Conservation (phyloP, 306 rosid genomes). For the Sphenostylis stenocarpa region DNA sequence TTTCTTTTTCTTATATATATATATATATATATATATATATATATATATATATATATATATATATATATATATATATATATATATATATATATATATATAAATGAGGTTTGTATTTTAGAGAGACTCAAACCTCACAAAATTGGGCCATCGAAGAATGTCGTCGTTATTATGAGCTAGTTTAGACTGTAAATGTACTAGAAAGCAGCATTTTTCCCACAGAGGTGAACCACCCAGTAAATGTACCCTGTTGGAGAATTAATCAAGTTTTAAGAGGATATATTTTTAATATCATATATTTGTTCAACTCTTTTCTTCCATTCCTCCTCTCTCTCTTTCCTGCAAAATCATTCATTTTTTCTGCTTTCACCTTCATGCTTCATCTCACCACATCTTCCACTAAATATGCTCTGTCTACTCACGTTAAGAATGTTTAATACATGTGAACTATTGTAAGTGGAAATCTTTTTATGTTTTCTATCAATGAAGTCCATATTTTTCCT, state of each 20-base stretch:
- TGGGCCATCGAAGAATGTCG: slow-evolving; percentile 26
- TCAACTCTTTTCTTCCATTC: background rate
- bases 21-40: too few relatives aligned
- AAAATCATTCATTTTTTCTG: background rate
- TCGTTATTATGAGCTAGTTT: slow-evolving; percentile 29
- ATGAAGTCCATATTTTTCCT: too few relatives aligned
- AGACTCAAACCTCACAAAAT: slow-evolving; percentile 47
- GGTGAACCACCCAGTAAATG: slow-evolving; percentile 39
- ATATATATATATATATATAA: too few relatives aligned
- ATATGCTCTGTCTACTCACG: background rate
- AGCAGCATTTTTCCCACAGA: slow-evolving; percentile 41
- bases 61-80: too few relatives aligned
- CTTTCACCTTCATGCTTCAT: background rate
- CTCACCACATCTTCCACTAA: background rate
- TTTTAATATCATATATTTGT: background rate
- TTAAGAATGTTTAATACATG: too few relatives aligned
- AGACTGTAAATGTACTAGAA: slow-evolving; percentile 39
- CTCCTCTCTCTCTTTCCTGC: background rate
- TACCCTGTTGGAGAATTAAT: slow-evolving; percentile 48
- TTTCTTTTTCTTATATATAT: background rate
- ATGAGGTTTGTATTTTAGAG: slow-evolving; percentile 36
- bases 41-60: too few relatives aligned
- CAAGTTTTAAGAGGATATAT: background rate
- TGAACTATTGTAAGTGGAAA: too few relatives aligned
- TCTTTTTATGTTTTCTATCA: too few relatives aligned